Evolutionary conservation across 2,329 filamentous ascomycete genomes (phyloP).

Genomic region (Colletotrichum horii): DNA sequence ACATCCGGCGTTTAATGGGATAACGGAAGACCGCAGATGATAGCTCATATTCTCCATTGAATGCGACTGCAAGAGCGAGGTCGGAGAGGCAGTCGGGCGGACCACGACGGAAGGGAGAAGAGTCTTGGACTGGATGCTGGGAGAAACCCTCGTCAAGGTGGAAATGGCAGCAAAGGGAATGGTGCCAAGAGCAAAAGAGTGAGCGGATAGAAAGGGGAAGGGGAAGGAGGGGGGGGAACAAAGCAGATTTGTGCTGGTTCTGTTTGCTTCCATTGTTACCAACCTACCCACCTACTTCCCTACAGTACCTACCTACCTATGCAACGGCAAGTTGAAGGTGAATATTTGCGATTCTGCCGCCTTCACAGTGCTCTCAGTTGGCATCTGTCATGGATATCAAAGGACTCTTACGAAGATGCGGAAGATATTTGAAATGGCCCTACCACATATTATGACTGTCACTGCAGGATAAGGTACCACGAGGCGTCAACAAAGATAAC

Average conservation of each 20-base stretch:
- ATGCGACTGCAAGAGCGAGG: not conserved
- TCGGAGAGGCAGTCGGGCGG: not conserved
- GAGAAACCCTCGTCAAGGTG: not conserved
- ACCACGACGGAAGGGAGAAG: not conserved
- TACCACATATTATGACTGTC: not conserved
- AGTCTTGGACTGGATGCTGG: not conserved
- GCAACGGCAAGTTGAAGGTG: not conserved
- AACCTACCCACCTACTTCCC: not conserved
- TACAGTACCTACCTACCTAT: not conserved
- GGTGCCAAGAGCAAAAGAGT: not conserved
- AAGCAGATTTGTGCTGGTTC: not conserved
- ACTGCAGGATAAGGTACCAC: not conserved
- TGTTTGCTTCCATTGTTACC: not conserved
- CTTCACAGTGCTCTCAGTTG: not conserved
- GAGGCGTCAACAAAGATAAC: not conserved
- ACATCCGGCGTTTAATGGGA: too few relatives aligned
- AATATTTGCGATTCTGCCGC: not conserved
- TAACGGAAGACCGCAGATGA: slow-evolving; percentile 6
- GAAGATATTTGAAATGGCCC: not conserved
- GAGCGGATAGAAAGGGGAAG: not conserved
- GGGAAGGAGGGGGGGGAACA: not conserved
- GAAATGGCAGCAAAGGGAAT: not conserved
- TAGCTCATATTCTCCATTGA: not conserved
- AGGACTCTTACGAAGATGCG: not conserved
- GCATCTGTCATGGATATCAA: not conserved